These are phyloP conservation scores for Stenogyne calaminthoides DNA, from an alignment of 305 asterid species.

Conservation along the genomic window DNA sequence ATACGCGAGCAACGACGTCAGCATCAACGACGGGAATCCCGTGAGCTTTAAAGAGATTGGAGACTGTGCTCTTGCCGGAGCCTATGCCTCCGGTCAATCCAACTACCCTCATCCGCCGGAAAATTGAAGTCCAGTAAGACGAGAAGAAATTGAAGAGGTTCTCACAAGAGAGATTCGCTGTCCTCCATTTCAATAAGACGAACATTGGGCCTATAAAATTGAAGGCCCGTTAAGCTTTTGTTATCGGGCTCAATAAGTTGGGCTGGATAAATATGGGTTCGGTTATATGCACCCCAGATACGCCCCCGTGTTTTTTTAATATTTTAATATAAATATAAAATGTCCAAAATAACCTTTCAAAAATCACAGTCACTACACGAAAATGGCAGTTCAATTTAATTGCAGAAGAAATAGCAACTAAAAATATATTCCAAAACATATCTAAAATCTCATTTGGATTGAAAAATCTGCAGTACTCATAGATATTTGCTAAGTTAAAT, in stretches of 20 bases:
- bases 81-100: conserved; percentile 93
- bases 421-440: too few species aligned
- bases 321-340: too few species aligned
- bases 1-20: conserved; percentile 82
- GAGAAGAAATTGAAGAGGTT: neutral
- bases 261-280: neutral
- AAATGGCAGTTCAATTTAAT: too few species aligned
- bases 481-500: too few species aligned
- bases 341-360: too few species aligned
- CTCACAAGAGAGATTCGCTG: neutral
- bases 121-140: conserved; percentile 16
- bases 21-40: conserved; percentile 90
- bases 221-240: neutral
- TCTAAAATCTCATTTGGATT: too few species aligned
- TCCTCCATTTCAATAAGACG: neutral
- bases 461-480: too few species aligned
- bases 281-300: too few species aligned
- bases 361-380: too few species aligned
- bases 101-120: conserved; percentile 66
- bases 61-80: conserved; percentile 88
- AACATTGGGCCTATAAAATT: neutral
- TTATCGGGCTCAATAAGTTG: neutral
- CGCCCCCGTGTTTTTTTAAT: too few species aligned
- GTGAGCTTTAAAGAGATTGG: conserved; percentile 77
- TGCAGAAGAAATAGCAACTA: too few species aligned